phyloP scores from a whole-genome alignment of 2,329 filamentous ascomycete genomes.

The Penicillium sp. region DNA sequence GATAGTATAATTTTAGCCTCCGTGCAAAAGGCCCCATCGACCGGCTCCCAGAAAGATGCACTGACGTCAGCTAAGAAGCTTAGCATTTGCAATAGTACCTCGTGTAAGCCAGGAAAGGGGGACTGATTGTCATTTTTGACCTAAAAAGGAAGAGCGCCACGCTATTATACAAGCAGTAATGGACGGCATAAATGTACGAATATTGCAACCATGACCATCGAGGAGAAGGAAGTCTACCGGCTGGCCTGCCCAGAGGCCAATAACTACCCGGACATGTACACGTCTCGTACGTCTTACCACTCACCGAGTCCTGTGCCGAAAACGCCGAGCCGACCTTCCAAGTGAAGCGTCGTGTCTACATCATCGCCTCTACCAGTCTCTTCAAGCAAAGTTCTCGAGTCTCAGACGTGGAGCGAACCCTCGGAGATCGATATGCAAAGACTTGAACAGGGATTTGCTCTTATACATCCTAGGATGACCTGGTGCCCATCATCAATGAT shows the following conservation, averaged over 20 bases:
- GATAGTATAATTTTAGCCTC: background rate
- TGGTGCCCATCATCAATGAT: slow-evolving; percentile 6
- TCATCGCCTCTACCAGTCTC: slow-evolving; percentile 5
- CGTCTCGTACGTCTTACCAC: slow-evolving; percentile 1
- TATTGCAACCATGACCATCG: background rate
- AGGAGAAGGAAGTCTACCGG: background rate
- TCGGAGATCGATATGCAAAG: slow-evolving; percentile 7
- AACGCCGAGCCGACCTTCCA: slow-evolving; percentile 2
- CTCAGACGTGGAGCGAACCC: slow-evolving; percentile 1
- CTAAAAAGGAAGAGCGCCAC: background rate
- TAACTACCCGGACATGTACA: background rate
- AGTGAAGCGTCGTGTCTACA: slow-evolving; percentile 4
- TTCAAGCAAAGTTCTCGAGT: background rate
- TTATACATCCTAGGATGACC: slow-evolving; percentile 7
- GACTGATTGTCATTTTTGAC: background rate
- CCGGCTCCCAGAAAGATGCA: background rate
- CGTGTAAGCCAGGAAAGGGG: background rate
- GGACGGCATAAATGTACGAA: background rate
- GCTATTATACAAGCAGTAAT: background rate
- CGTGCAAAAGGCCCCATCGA: background rate
- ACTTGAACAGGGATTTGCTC: slow-evolving; percentile 7
- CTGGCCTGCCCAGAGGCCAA: slow-evolving; percentile 5
- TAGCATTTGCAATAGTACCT: background rate
- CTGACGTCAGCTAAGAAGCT: background rate
- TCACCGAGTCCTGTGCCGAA: slow-evolving; percentile 1